These are phyloP conservation scores for Salix arbutifolia DNA, from an alignment of 345 rosid genomes.

Conservation along the genomic window DNA sequence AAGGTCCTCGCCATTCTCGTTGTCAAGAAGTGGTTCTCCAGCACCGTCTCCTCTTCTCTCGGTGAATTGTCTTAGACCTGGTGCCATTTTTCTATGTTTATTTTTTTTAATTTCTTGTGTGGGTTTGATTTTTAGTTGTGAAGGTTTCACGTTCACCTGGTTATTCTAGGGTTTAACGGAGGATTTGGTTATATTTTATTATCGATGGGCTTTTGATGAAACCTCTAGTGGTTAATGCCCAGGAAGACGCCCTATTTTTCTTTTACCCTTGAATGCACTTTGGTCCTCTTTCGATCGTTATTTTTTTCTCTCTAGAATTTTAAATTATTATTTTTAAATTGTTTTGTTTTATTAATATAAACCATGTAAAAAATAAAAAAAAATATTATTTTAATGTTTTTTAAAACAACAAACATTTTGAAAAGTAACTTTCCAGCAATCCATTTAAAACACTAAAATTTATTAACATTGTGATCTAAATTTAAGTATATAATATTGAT, in stretches of 20 bases:
- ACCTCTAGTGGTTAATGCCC: background rate
- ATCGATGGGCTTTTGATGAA: background rate
- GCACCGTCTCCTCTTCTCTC: constrained; percentile 48
- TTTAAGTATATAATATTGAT: too few relatives aligned
- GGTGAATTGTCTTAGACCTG: constrained; percentile 64
- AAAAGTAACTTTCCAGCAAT: too few relatives aligned
- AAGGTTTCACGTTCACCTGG: background rate
- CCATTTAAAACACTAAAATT: too few relatives aligned
- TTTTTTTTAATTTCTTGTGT: background rate
- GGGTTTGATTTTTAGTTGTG: background rate
- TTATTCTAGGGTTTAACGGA: background rate
- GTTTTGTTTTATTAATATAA: too few relatives aligned
- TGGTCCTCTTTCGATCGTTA: too few relatives aligned
- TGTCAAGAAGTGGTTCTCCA: constrained; percentile 64
- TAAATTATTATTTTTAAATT: too few relatives aligned
- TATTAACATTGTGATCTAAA: too few relatives aligned
- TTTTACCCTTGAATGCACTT: too few relatives aligned
- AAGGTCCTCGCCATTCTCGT: constrained; percentile 66
- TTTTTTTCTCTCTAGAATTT: too few relatives aligned
- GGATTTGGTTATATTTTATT: background rate
- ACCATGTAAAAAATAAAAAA: too few relatives aligned
- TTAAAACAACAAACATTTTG: too few relatives aligned
- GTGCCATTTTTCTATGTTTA: constrained; percentile 35
- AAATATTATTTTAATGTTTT: too few relatives aligned
- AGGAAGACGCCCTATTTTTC: background rate